Evolutionary conservation across 495 filamentous ascomycete genomes (phyloP).

Genomic region (Usnea hakonensis): DNA sequence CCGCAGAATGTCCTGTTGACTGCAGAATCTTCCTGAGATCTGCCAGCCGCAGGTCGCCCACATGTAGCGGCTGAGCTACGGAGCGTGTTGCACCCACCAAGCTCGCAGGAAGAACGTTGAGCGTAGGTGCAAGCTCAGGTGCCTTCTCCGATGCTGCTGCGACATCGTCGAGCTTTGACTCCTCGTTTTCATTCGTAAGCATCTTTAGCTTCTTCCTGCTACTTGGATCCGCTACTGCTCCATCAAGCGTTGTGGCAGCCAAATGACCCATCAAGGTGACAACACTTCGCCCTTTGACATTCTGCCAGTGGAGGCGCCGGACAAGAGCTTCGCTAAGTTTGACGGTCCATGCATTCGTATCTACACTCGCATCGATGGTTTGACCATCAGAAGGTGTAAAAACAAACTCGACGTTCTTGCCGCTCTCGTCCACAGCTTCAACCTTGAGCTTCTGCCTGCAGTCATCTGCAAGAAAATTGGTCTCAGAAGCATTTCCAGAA

Average conservation of each 20-base stretch:
- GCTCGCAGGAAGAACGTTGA: constrained; percentile 71
- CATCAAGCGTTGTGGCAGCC: constrained; percentile 28
- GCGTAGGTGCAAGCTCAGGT: constrained; percentile 44
- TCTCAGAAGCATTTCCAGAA: constrained; percentile 71
- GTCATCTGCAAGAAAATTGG: constrained; percentile 64
- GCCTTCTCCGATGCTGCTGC: constrained; percentile 26
- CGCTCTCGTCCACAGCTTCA: constrained; percentile 35
- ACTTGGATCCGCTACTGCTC: constrained; percentile 33
- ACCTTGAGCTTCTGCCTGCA: constrained; percentile 66
- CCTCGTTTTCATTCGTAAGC: constrained; percentile 37
- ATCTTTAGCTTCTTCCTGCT: constrained; percentile 61
- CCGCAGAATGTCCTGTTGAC: constrained; percentile 72
- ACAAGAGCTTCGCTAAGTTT: constrained; percentile 78
- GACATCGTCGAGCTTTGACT: constrained; percentile 24
- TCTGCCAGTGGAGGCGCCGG: constrained; percentile 85
- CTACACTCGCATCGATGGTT: constrained; percentile 80
- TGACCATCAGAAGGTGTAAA: constrained; percentile 70
- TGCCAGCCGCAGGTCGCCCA: constrained; percentile 84
- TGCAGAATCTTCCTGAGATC: constrained; percentile 82
- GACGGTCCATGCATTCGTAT: constrained; percentile 95
- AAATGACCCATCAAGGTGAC: constrained; percentile 74
- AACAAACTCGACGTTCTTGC: constrained; percentile 46
- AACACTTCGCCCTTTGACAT: constrained; percentile 78
- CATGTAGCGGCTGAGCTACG: constrained; percentile 81
- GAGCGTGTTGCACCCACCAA: constrained; percentile 69